phyloP scores from a whole-genome alignment of 495 filamentous ascomycete species.

The Aspergillus ellipticus region DNA sequence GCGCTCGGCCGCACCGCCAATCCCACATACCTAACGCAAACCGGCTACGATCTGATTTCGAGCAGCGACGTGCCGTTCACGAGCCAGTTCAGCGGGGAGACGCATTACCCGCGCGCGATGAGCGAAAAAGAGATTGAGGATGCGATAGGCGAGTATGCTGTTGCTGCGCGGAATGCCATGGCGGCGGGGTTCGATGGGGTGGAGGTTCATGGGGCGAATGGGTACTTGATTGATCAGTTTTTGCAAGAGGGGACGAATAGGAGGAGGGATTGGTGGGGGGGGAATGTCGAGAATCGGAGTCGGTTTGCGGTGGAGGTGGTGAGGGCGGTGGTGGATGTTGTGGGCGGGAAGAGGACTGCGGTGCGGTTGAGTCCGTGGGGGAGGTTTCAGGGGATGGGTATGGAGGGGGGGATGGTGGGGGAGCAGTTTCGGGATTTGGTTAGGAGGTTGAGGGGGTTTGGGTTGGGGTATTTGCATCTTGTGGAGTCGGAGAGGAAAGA shows the following conservation, averaged over 20 bases:
- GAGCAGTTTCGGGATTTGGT: constrained; percentile 18
- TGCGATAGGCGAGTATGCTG: constrained; percentile 44
- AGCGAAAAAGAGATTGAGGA: constrained; percentile 42
- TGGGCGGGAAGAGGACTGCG: constrained; percentile 31
- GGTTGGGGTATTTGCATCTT: not conserved
- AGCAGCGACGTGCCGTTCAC: constrained; percentile 23
- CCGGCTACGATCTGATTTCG: too few relatives aligned
- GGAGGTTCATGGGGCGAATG: constrained; percentile 54
- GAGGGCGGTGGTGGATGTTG: constrained; percentile 19
- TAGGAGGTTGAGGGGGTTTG: too few relatives aligned
- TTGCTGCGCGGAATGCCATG: constrained; percentile 56
- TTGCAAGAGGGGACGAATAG: constrained; percentile 46
- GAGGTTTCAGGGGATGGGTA: constrained; percentile 39
- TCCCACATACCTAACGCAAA: not conserved
- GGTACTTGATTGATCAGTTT: constrained; percentile 56
- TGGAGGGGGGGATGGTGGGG: constrained; percentile 21
- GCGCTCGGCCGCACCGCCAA: not conserved
- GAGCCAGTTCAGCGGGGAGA: constrained; percentile 25
- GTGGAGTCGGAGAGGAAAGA: not conserved
- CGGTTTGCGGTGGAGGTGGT: constrained; percentile 46
- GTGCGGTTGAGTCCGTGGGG: constrained; percentile 48
- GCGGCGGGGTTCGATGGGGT: constrained; percentile 60
- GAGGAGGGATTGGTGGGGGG: constrained; percentile 50
- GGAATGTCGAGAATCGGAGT: constrained; percentile 48
- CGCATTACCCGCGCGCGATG: constrained; percentile 37